Percentiles rank a stretch among this genome's conserved stretches.
These are phyloP conservation scores for Trichophyton verrucosum DNA, from an alignment of 2,329 filamentous ascomycete genomes.

Conservation along the genomic window DNA sequence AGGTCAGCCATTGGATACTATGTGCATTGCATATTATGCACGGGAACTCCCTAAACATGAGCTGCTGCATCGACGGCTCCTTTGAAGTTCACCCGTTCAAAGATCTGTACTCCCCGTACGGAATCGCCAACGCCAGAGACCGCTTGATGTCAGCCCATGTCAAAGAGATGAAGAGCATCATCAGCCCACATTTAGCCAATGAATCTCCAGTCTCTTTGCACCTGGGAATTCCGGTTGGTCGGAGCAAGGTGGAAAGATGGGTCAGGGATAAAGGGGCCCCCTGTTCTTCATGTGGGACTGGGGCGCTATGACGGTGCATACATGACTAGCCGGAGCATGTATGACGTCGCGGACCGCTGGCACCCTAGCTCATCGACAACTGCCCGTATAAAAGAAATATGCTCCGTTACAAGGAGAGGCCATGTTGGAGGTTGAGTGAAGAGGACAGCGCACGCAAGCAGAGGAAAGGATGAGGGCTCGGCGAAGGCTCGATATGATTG, in stretches of 20 bases:
- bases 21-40: no score
- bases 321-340: not conserved
- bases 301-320: no score
- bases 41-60: no score
- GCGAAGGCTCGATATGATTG: not conserved
- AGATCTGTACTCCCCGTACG: not conserved
- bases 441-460: not conserved
- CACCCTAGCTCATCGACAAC: not conserved
- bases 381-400: not conserved
- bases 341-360: not conserved
- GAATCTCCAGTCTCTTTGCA: not conserved
- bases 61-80: no score
- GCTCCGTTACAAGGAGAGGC: not conserved
- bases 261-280: not conserved
- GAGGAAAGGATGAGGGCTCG: not conserved
- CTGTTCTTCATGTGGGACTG: not conserved
- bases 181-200: not conserved
- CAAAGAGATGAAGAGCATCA: not conserved
- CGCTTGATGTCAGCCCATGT: not conserved
- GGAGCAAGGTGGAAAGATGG: not conserved
- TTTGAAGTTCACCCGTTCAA: no score
- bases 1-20: not conserved
- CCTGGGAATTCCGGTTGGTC: not conserved
- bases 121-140: not conserved
- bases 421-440: not conserved